A percentile compares a stretch with the other conserved stretches of the same genome.
These are phyloP conservation scores for Pelargonium fulgidum DNA, from an alignment of 441 rosid genomes.

Conservation along the genomic window DNA sequence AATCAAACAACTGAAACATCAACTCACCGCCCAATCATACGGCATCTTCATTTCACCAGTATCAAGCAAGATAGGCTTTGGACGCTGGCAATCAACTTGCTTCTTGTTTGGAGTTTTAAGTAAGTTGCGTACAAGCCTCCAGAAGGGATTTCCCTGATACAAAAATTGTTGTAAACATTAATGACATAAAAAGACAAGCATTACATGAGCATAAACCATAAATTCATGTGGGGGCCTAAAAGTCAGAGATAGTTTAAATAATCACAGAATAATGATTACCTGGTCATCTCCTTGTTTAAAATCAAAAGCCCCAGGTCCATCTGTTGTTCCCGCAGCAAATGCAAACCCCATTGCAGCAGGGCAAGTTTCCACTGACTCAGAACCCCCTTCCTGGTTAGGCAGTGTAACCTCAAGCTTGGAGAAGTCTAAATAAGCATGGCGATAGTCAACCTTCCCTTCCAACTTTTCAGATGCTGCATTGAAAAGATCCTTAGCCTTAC, in stretches of 20 bases:
- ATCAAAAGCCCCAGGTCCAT: constrained; percentile 98
- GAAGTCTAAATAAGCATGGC: constrained; percentile 67
- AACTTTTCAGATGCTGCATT: constrained; percentile 66
- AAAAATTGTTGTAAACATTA: constrained; percentile 12
- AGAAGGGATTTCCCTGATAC: constrained; percentile 78
- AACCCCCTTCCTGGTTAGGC: constrained; percentile 42
- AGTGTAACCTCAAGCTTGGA: constrained; percentile 71
- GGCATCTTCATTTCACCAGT: constrained; percentile 95
- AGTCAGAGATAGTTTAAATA: neutral
- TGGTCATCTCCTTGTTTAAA: constrained; percentile 89
- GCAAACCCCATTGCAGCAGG: constrained; percentile 97
- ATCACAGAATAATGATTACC: constrained; percentile 34
- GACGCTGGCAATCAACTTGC: constrained; percentile 73
- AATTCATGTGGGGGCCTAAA: neutral
- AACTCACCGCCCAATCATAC: constrained; percentile 92
- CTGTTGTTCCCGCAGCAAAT: constrained; percentile 97
- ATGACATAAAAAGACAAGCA: constrained; percentile 11
- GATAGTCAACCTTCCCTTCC: constrained; percentile 65
- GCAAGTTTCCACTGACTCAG: constrained; percentile 59
- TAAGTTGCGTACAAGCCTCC: constrained; percentile 71
- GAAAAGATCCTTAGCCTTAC: constrained; percentile 72
- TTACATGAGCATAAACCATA: neutral
- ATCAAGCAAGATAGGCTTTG: constrained; percentile 91
- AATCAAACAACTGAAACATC: constrained; percentile 4
- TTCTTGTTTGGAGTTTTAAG: constrained; percentile 60